Percentiles rank a stretch among this genome's conserved stretches.
Conservation (phyloP, 164 flowering plant species). For the Magnolia changhungtana region DNA sequence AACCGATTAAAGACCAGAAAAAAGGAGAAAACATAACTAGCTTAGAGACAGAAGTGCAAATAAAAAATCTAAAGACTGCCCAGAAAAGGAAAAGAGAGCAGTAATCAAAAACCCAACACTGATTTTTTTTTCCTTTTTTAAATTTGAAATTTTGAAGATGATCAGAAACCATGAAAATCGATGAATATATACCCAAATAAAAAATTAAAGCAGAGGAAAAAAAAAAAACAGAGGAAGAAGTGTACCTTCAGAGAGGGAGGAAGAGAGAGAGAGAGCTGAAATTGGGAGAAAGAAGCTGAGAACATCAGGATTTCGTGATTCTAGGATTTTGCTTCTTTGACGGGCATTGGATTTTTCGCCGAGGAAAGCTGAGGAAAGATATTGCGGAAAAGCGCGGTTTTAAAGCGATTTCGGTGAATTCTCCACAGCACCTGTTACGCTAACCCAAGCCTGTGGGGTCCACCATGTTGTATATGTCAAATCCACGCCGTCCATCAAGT, state of each 20-base stretch:
- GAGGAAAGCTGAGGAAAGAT: constrained; percentile 20
- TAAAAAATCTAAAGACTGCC: background rate
- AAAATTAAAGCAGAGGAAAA: background rate
- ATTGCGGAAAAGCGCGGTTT: constrained; percentile 11
- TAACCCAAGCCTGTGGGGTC: no score
- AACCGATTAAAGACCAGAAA: background rate
- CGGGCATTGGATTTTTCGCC: constrained; percentile 22
- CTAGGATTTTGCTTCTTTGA: constrained; percentile 4
- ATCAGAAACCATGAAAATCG: background rate
- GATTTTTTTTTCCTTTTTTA: background rate
- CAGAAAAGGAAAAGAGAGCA: background rate
- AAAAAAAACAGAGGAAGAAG: no score
- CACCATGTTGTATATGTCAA: no score
- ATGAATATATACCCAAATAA: background rate
- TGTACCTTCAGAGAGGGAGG: background rate
- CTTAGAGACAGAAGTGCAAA: background rate
- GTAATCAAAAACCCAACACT: background rate
- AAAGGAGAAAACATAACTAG: background rate
- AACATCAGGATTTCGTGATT: background rate
- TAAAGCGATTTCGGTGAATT: background rate
- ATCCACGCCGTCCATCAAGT: no score
- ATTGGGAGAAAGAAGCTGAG: background rate
- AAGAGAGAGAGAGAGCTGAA: background rate
- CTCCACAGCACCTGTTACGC: no score
- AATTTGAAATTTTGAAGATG: background rate